Percentiles rank a stretch among this genome's conserved stretches.
phyloP scores from a whole-genome alignment of 306 rosid species.

The Vachellia pachyceras region DNA sequence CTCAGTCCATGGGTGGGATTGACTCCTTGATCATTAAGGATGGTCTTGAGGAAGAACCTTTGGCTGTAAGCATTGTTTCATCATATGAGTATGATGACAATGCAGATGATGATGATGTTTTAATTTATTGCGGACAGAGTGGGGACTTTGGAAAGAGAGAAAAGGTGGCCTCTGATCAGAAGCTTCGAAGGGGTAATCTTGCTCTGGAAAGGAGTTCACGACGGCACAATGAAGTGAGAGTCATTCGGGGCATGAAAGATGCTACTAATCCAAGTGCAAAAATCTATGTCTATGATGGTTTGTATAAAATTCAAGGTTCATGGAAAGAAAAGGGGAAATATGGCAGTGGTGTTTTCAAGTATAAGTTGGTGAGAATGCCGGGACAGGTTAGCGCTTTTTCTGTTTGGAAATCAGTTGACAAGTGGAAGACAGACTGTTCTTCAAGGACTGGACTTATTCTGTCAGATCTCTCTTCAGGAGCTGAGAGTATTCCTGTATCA shows the following conservation, averaged over 20 bases:
- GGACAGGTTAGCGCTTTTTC: conserved; percentile 61
- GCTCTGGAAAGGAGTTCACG: conserved; percentile 62
- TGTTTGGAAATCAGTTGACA: conserved; percentile 54
- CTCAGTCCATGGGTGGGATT: conserved; percentile 73
- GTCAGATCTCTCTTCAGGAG: conserved; percentile 59
- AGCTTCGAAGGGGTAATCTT: conserved; percentile 79
- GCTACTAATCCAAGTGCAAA: conserved; percentile 39
- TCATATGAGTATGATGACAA: conserved; percentile 61
- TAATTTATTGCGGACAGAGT: conserved; percentile 74
- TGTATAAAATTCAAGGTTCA: conserved; percentile 60
- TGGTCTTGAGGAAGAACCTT: conserved; percentile 52
- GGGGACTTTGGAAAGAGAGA: conserved; percentile 61
- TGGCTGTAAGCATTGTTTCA: conserved; percentile 72
- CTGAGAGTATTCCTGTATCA: conserved; percentile 62
- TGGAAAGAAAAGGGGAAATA: conserved; percentile 63
- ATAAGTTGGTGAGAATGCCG: conserved; percentile 65
- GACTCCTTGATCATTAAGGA: conserved; percentile 53
- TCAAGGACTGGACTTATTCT: conserved; percentile 64
- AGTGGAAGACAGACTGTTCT: conserved; percentile 48
- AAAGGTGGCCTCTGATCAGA: conserved; percentile 60
- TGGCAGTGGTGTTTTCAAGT: conserved; percentile 69
- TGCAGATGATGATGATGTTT: conserved; percentile 52
- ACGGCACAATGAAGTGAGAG: conserved; percentile 60
- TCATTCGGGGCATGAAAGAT: conserved; percentile 66
- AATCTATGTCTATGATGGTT: conserved; percentile 73